phyloP scores from a whole-genome alignment of 768 basidiomycete species.

The Tylopilus plumbeoviolaceoides region DNA sequence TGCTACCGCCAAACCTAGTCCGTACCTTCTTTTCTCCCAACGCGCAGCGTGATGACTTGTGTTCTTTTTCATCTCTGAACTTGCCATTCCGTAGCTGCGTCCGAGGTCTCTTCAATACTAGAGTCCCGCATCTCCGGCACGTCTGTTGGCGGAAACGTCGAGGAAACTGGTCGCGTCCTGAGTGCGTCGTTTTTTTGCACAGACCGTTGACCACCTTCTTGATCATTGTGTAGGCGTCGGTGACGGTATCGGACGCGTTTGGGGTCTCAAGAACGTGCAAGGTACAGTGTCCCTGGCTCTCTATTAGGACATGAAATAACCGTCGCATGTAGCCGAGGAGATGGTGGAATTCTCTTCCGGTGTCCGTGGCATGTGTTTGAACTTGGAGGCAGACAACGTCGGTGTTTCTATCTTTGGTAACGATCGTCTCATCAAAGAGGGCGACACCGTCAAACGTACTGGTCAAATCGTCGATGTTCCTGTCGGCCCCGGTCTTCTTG shows the following conservation, averaged over 20 bases:
- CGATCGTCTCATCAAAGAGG: constrained; percentile 98
- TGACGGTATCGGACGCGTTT: constrained; percentile 99
- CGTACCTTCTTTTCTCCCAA: constrained; percentile 26
- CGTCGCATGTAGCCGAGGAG: constrained; percentile 74
- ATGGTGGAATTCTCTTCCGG: constrained; percentile 99
- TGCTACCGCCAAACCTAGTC: constrained; percentile 98
- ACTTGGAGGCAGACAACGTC: constrained; percentile 99
- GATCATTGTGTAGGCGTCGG: constrained; percentile 68
- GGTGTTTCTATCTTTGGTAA: constrained; percentile 99
- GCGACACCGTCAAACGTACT: constrained; percentile 99
- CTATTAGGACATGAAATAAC: constrained; percentile 1
- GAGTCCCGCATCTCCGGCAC: constrained; percentile 97
- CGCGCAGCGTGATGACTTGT: constrained; percentile 5
- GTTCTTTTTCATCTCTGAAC: constrained; percentile 13
- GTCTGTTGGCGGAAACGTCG: constrained; percentile 87
- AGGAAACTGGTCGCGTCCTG: constrained; percentile 98
- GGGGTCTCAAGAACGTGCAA: constrained; percentile 98
- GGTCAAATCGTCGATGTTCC: constrained; percentile 99
- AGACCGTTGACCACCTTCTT: constrained; percentile 1
- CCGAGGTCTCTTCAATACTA: constrained; percentile 98
- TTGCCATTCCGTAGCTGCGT: constrained; percentile 68
- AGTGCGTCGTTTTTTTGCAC: constrained; percentile 52
- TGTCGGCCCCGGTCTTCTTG: constrained; percentile 94
- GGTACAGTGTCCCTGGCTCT: constrained; percentile 42
- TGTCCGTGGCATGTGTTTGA: constrained; percentile 99